These are phyloP conservation scores for Jimgerdemannia flammicorona DNA, from an alignment of 192 early-diverging fungal species.

Conservation along the genomic window DNA sequence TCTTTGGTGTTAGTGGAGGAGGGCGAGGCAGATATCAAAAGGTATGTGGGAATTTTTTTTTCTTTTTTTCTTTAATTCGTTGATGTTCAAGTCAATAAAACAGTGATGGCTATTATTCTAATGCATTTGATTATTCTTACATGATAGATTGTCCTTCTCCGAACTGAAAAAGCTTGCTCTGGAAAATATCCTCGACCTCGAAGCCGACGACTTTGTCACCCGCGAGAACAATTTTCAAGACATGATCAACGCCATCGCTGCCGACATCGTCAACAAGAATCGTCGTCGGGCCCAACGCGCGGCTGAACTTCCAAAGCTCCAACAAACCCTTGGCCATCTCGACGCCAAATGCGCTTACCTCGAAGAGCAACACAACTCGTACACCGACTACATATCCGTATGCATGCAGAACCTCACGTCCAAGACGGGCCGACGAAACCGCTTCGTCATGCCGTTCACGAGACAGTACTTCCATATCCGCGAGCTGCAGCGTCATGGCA, in stretches of 20 bases:
- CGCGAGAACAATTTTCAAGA: slow-evolving; percentile 84
- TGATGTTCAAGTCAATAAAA: not conserved
- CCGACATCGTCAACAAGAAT: slow-evolving; percentile 92
- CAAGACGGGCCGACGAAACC: slow-evolving; percentile 61
- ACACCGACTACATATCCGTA: slow-evolving; percentile 85
- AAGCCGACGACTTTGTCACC: slow-evolving; percentile 65
- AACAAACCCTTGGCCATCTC: slow-evolving; percentile 78
- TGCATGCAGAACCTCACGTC: slow-evolving; percentile 87
- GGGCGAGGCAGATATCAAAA: slow-evolving; percentile 23
- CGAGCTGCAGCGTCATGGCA: slow-evolving; percentile 79
- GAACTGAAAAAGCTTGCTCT: slow-evolving; percentile 80
- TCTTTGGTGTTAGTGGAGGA: slow-evolving; percentile 17
- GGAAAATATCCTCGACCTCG: slow-evolving; percentile 79
- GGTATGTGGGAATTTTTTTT: slow-evolving; percentile 7
- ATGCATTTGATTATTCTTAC: not conserved
- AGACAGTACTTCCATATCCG: slow-evolving; percentile 94
- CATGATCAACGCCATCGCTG: slow-evolving; percentile 89
- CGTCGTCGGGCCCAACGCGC: slow-evolving; percentile 72
- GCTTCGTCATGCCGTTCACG: slow-evolving; percentile 80
- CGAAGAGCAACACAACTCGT: slow-evolving; percentile 84
- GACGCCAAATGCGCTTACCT: slow-evolving; percentile 82
- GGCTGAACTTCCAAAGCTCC: slow-evolving; percentile 69
- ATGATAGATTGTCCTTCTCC: slow-evolving; percentile 56
- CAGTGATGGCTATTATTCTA: not conserved
- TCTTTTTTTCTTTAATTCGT: not conserved